Base-by-base conservation (phyloP, 805 yeast genomes). In the Candida vartiovaarae region DNA sequence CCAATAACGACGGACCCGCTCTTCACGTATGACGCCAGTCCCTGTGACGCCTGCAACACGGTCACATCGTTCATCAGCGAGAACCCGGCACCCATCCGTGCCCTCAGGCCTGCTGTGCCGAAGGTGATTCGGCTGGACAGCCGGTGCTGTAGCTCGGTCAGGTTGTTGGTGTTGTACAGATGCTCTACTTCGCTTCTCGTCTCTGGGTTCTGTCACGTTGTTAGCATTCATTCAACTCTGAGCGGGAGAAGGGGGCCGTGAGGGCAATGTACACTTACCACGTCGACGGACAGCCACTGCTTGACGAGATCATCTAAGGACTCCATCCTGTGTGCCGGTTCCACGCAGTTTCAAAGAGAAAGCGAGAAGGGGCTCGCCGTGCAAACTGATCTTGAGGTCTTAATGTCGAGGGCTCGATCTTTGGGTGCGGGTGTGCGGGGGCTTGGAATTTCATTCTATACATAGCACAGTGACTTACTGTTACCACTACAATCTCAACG, bases 71-170 rank as follows among this genome's bases (percentile, higher is more conserved):
- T 91, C 91, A 93, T 84, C 52, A 89, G 76, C 41, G 78, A 75
- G 59, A 85, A 89, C 0, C 99, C 98, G 0, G 96, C 88, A 48
- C 81, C 90, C 96, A 93, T 89, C 24, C 72, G 67, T 2, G 95
- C 77, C 27, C 99, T 70, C 39, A 93, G 74, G 0, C 97, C 98
- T 3, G 98, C 96, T 0, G 98, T 91, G 0, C 98, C 98, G 63
- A 91, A 91, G 9, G 79, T 67, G 27, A 90, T 82, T 42, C 96
- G 64, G n/a, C 56, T 52, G 36, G 74, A 56, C 29, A 88, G 67
- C 40, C 84, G 68, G 33, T 59, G 57, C 37, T 74, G 76, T 33
- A 88, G 66, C 41, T 67, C 77, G 0, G 56, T 62, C 52, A 65
- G 63, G 46, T 78, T 57, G 3, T 62, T 51, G 0, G 50, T 46